These are phyloP conservation scores for Eimeria maxima DNA, from an alignment of 169 alveolate genomes.

Conservation along the genomic window DNA sequence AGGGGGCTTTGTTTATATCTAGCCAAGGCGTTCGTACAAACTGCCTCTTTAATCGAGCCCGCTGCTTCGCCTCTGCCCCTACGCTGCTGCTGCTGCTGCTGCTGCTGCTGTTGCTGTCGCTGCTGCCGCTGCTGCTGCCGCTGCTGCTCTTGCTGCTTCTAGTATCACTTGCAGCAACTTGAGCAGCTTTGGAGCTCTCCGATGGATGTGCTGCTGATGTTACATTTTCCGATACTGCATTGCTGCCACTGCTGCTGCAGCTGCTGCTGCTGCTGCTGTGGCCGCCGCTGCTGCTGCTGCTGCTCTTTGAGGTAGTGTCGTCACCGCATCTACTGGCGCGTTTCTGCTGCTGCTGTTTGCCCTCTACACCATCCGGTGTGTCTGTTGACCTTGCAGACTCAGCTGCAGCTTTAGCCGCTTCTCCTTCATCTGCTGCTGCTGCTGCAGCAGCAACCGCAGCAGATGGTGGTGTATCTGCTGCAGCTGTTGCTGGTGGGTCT, in stretches of 20 bases:
- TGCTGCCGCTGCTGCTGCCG: conserved; percentile 64
- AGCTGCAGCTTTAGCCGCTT: too few relatives aligned
- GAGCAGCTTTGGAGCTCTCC: background rate
- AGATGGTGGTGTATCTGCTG: background rate
- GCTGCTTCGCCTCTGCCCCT: conserved; percentile 45
- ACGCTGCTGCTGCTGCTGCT: conserved; percentile 3
- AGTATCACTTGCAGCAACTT: too few relatives aligned
- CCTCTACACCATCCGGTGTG: background rate
- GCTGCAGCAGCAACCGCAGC: background rate
- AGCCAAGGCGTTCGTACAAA: conserved; percentile 62
- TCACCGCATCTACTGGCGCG: too few relatives aligned
- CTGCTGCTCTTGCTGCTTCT: background rate
- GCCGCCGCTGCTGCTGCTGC: too few relatives aligned
- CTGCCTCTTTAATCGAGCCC: conserved; percentile 43
- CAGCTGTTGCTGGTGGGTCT: background rate
- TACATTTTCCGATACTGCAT: background rate
- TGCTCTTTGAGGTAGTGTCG: too few relatives aligned
- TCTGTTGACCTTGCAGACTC: background rate
- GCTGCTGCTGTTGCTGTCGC: conserved; percentile 67
- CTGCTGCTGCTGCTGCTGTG: conserved; percentile 24
- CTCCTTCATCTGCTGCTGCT: too few relatives aligned
- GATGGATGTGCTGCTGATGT: conserved; percentile 5
- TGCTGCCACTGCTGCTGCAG: background rate
- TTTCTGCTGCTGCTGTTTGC: too few relatives aligned
- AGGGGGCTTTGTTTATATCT: conserved; percentile 77